Evolutionary conservation across 768 basidiomycete genomes (phyloP), one percentile per base, ranked within the genome.

Genomic region (Lentinula raphanica): DNA sequence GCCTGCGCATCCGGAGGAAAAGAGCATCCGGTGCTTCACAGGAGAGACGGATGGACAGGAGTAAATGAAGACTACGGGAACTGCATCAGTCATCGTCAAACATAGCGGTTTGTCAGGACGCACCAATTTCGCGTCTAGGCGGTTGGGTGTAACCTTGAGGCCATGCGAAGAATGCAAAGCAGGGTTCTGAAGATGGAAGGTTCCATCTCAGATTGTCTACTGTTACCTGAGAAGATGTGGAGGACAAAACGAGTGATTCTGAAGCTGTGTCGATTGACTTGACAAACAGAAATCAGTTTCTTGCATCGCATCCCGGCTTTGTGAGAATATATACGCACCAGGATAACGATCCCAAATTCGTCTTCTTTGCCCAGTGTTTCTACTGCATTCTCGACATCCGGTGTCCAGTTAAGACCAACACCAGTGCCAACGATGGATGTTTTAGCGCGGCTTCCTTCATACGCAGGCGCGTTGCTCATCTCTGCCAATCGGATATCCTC

Each of bases 21-120:
- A 96, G 35, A 97, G 68, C 91, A 98, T 94, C 44, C 94, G 82
- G 60, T 86, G 77, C 66, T 92, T 92, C 72, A 97, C 79, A 1
- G 90, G 89, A 5, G 90, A 92, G 13, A 71, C 66, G 3, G 86
- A 80, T 0, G 95, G 95, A 69, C 95, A 98, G 19, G 89, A 90
- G 71, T 98, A 98, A 58, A 97, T 90, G 71, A 94, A 94, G 50
- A 90, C 89, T 93, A 61, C n/a, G 6, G n/a, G 29, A 25, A 8
- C 25, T 61, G 48, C 58, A 39, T 49, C 29, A 28, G 31, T 53
- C 29, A 48, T 27, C 51, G 39, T 42, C 40, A 6, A 28, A 58
- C 42, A 48, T 5, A n/a, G 9, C 17, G 25, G 23, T 15, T 55
- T 11, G 19, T 49, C 12, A 12, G 3, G 2, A 66, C 82, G 61